phyloP scores from a whole-genome alignment of 257 asterid species.

The Solanum lycopersicoides region DNA sequence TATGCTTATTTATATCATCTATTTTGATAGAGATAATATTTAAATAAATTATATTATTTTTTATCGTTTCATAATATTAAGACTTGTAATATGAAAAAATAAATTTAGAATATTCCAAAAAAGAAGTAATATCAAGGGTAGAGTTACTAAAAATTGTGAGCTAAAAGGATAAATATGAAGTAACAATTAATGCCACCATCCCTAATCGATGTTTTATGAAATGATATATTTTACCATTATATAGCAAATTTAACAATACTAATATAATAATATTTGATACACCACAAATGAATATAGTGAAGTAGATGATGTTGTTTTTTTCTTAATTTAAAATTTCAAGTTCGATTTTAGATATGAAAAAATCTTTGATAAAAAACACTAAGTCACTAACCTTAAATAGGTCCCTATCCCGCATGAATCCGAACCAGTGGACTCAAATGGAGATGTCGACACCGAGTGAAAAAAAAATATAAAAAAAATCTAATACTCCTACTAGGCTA shows the following conservation, averaged over 20 bases:
- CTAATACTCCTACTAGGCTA: too few species aligned
- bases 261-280: background rate
- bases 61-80: too few species aligned
- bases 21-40: too few species aligned
- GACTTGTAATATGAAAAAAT: background rate
- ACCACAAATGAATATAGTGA: background rate
- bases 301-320: fast-evolving
- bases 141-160: background rate
- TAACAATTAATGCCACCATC: background rate
- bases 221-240: background rate
- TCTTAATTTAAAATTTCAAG: too few species aligned
- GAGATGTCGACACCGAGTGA: fast-evolving
- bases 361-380: fast-evolving
- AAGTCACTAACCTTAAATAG: fast-evolving
- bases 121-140: too few species aligned
- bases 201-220: background rate
- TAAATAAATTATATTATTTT: too few species aligned
- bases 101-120: background rate
- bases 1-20: background rate
- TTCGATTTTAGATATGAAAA: too few species aligned
- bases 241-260: background rate
- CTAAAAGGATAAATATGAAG: too few species aligned
- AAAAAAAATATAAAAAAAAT: too few species aligned
- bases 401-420: fast-evolving
- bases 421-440: background rate